Evolutionary conservation across 2,329 filamentous ascomycete genomes (phyloP), one percentile per base, ranked within the genome.

Genomic region (Ophiocordyceps camponoti-floridani): DNA sequence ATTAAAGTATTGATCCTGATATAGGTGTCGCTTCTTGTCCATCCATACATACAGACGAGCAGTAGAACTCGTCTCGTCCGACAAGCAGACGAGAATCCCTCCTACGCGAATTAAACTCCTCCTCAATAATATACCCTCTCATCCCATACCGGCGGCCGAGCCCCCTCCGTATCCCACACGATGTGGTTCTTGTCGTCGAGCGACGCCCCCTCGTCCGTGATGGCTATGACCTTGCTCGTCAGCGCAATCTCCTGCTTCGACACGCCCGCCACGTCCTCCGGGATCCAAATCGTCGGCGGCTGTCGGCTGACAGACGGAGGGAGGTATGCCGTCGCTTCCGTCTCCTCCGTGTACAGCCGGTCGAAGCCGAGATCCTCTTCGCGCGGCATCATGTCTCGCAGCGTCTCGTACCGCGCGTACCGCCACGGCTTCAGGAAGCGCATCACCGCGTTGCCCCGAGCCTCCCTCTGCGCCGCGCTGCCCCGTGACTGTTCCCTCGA

Each of bases 361-460:
- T 72, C 63, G 1, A 66, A 52, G 26, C 66, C 61, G 10, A 65
- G 50, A 9, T 62, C 55, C 31, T 72, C 62, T 41, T 70, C 67
- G 31, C 70, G 66, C 0, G 84, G 84, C 0, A 91, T 76, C 13
- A 89, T 67, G 41, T 72, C 70, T 43, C 84, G 82, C 54, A 93
- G 69, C 3, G 76, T 70, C 14, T 68, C 62, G 60, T 91, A 93
- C 61, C 84, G 76, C 49, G 74, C 67, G 57, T 84, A 84, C 47
- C 77, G 65, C 69, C 89, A 85, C 0, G 87, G 87, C 58, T 82
- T 81, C 47, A 94, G 62, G 66, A 76, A 84, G 51, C 70, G 73
- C 47, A 61, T 54, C 46, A 79, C 54, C 45, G 77, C 56, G 54
- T 72, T 71, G 40, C 68, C 69, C 55, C 31, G 10, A n/a, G n/a